Conservation (phyloP, 1,284 basidiomycete species). For the Trichosporon sp. region DNA sequence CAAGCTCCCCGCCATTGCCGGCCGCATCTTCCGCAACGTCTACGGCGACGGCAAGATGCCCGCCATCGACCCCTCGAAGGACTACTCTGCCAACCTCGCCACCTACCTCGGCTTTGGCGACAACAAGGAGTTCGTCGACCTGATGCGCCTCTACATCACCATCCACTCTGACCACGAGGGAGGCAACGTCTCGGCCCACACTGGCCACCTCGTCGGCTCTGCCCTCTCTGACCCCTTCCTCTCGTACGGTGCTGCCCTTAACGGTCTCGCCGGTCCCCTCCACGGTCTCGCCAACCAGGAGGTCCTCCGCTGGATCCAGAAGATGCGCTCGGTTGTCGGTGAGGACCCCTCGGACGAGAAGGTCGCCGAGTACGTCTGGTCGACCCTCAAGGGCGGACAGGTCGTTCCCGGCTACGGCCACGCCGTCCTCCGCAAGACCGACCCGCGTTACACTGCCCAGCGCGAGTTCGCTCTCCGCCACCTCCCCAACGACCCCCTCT, state of each 20-base stretch:
- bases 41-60: slow-evolving; percentile 81
- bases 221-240: slow-evolving; percentile 98
- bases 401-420: slow-evolving; percentile 95
- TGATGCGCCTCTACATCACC: slow-evolving; percentile 93
- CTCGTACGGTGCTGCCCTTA: slow-evolving; percentile 84
- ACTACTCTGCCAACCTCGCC: slow-evolving; percentile 90
- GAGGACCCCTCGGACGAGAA: slow-evolving; percentile 73
- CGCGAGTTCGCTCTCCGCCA: slow-evolving; percentile 90
- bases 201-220: slow-evolving; percentile 92
- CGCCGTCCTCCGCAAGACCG: slow-evolving; percentile 93
- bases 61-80: slow-evolving; percentile 77
- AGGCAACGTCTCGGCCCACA: slow-evolving; percentile 97
- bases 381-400: slow-evolving; percentile 80
- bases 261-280: slow-evolving; percentile 93
- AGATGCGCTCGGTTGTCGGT: slow-evolving; percentile 82
- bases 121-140: slow-evolving; percentile 83
- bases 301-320: slow-evolving; percentile 77
- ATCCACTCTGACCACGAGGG: slow-evolving; percentile 99
- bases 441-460: slow-evolving; percentile 94
- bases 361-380: slow-evolving; percentile 89
- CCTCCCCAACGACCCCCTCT: slow-evolving; percentile 76
- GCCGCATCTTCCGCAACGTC: slow-evolving; percentile 93
- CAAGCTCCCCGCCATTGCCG: slow-evolving; percentile 94
- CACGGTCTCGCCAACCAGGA: slow-evolving; percentile 95
- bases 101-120: slow-evolving; percentile 89